phyloP scores from a whole-genome alignment of 1,284 basidiomycete genomes.

The Moesziomyces aphidis region DNA sequence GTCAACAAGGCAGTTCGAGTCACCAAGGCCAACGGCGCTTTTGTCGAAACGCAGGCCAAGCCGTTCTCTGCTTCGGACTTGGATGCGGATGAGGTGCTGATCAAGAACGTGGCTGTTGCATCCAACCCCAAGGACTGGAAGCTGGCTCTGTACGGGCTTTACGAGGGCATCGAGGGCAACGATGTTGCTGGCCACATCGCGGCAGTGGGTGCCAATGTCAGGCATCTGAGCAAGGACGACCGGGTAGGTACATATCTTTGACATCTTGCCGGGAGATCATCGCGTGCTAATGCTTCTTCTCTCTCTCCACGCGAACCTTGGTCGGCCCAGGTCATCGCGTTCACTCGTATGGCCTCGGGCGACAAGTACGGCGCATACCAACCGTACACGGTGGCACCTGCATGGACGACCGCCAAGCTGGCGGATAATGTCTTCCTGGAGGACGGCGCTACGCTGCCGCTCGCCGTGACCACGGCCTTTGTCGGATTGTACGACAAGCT shows the following conservation, averaged over 20 bases:
- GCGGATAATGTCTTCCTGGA: conserved; percentile 60
- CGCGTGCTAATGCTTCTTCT: neutral
- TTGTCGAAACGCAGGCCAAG: conserved; percentile 19
- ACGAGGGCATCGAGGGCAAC: conserved; percentile 60
- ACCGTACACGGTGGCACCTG: conserved; percentile 53
- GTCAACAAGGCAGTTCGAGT: conserved; percentile 38
- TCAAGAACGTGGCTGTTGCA: conserved; percentile 67
- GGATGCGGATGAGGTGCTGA: conserved; percentile 60
- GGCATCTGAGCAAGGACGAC: conserved; percentile 58
- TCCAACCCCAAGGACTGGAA: conserved; percentile 69
- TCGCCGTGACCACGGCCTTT: conserved; percentile 67
- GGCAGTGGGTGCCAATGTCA: conserved; percentile 42
- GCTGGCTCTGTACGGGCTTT: conserved; percentile 19
- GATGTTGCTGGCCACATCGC: conserved; percentile 61
- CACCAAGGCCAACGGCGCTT: conserved; percentile 30
- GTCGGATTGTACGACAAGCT: conserved; percentile 65
- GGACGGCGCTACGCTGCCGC: conserved; percentile 66
- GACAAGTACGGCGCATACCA: conserved; percentile 65
- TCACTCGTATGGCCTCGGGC: conserved; percentile 55
- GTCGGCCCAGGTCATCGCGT: conserved; percentile 35
- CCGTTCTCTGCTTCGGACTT: conserved; percentile 20
- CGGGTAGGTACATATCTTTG: conserved; percentile 24
- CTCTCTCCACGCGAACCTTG: neutral
- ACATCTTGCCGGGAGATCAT: no score
- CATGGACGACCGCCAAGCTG: conserved; percentile 51